Conservation (phyloP, 2,329 filamentous ascomycete genomes). For the Calonectria pteridis region DNA sequence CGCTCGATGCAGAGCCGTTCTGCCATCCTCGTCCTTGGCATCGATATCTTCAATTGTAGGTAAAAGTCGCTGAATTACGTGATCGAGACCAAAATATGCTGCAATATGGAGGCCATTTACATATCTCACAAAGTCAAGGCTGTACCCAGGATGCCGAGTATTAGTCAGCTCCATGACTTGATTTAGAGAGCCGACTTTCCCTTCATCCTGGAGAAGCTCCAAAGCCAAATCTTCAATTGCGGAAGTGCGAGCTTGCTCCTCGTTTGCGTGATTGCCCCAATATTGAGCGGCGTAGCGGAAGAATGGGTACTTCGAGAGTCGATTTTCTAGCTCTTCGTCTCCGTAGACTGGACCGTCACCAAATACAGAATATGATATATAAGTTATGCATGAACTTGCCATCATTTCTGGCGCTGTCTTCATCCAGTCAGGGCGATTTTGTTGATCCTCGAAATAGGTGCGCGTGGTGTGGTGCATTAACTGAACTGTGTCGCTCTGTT, state of each 20-base stretch:
- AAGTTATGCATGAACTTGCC: background rate
- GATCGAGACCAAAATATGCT: background rate
- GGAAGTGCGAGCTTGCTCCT: background rate
- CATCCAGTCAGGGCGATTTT: background rate
- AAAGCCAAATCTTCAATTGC: background rate
- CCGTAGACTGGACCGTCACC: background rate
- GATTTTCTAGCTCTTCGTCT: background rate
- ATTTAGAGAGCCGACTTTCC: background rate
- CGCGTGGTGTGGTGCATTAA: background rate
- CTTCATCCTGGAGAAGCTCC: background rate
- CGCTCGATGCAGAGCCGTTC: background rate
- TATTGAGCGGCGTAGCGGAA: background rate
- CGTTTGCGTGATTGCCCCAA: background rate
- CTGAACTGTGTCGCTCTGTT: background rate
- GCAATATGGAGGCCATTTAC: background rate
- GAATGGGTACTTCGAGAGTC: background rate
- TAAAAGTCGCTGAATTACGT: background rate
- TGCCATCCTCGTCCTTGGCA: background rate
- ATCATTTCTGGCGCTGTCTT: background rate
- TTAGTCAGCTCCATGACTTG: background rate
- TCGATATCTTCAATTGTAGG: background rate
- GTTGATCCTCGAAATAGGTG: background rate
- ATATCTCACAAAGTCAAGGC: background rate
- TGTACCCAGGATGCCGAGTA: background rate
- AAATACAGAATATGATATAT: background rate